Base-by-base conservation (phyloP, 2,329 filamentous ascomycete genomes). In the Aspergillus melleus region DNA sequence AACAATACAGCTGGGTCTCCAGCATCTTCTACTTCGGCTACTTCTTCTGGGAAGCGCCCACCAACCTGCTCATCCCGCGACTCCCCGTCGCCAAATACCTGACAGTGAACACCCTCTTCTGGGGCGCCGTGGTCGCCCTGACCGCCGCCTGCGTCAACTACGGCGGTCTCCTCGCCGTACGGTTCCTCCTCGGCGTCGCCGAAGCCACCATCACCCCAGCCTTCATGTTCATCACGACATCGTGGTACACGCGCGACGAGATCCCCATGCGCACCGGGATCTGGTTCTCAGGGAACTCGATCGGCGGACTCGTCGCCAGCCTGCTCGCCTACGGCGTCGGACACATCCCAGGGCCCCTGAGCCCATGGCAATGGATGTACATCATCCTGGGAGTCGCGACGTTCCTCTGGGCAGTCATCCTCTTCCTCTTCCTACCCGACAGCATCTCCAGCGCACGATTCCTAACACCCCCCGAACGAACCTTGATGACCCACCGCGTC, bases 341-440 rank as follows among this genome's bases (percentile, higher is more conserved):
- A 0, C 84, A 87, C 61, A 77, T 86, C 47, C 64, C 77, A 16
- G 73, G 79, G 52, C 60, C 69, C 12, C 61, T 86, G 16, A 76
- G 74, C 19, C 80, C 82, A 3, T 86, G 84, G 84, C 77, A 80
- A 54, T 85, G 81, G 80, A 83, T 87, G 80, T 87, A 84, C 67
- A 82, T 84, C 60, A 75, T 86, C 53, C 76, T 86, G 1, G 84
- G 85, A 0, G 59, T 77, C 0, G 67, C 72, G 0, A 87, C 84
- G 0, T 81, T 84, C 55, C 63, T 84, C 3, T 83, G 83, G 80
- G 79, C 78, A 0, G 74, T 84, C 2, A 74, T 79, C 1, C 65
- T 86, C 49, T 78, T 80, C 60, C 63, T 79, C 24, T 67, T 82
- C 6, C 78, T 87, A 2, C 85, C 84, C 0, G 81, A 86, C 60